phyloP scores from a whole-genome alignment of 1,139 yeast species.

The Wickerhamomyces sp. region DNA sequence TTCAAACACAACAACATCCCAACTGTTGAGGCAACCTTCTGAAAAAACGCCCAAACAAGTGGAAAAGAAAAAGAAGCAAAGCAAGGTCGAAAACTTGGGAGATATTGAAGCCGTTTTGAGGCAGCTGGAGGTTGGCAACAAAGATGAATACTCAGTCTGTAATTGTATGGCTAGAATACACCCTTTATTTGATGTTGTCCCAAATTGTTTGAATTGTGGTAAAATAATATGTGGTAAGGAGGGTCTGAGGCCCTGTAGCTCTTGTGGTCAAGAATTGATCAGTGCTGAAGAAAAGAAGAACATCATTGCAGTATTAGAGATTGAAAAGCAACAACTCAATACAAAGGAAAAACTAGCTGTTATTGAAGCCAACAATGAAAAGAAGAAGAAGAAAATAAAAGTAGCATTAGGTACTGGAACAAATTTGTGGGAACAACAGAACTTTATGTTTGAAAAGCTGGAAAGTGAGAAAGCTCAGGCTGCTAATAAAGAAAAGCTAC shows the following conservation, averaged over 20 bases:
- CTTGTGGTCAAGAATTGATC: slow-evolving; percentile 68
- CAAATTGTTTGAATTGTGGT: slow-evolving; percentile 93
- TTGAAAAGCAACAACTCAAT: slow-evolving; percentile 43
- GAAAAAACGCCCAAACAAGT: slow-evolving; percentile 26
- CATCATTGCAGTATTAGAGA: slow-evolving; percentile 47
- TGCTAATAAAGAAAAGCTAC: slow-evolving; percentile 28
- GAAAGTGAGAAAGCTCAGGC: slow-evolving; percentile 31
- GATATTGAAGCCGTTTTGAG: slow-evolving; percentile 42
- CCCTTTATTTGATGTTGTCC: slow-evolving; percentile 84
- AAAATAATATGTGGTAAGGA: slow-evolving; percentile 87
- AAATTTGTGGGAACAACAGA: slow-evolving; percentile 66
- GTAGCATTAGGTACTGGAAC: slow-evolving; percentile 56
- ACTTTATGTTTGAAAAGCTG: slow-evolving; percentile 51
- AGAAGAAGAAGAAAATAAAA: slow-evolving; percentile 31
- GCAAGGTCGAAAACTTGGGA: slow-evolving; percentile 52
- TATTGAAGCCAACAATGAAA: slow-evolving; percentile 5
- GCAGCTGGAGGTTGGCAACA: slow-evolving; percentile 32
- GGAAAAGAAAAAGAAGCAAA: slow-evolving; percentile 38
- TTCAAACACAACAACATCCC: slow-evolving; percentile 32
- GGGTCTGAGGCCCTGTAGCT: slow-evolving; percentile 85
- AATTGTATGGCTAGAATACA: slow-evolving; percentile 84
- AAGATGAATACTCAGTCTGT: slow-evolving; percentile 39
- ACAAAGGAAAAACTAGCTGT: slow-evolving; percentile 10
- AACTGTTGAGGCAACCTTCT: slow-evolving; percentile 29
- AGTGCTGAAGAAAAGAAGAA: slow-evolving; percentile 55